Evolutionary conservation across 2,329 filamentous ascomycete species (phyloP), one percentile per base, ranked within the genome.

Genomic region (Botrytis byssoidea): DNA sequence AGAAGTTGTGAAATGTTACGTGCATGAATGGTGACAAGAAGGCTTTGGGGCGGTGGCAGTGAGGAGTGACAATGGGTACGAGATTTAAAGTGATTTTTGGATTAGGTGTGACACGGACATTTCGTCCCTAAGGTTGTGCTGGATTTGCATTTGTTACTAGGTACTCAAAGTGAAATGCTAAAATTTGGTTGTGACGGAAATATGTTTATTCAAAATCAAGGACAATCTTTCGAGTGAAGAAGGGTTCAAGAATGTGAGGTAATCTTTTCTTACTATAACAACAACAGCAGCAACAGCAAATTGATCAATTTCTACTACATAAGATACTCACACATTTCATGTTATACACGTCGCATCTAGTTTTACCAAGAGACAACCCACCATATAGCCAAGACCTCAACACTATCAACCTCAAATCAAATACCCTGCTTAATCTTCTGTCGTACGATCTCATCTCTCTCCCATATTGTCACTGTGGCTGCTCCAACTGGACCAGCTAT

Each of bases 391-490:
- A 57, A 69, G 48, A 57, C 10, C 51, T 57, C 66, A 57, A 69
- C 51, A 69, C n/a, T 22, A 69, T 69, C 66, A 25, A 69, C 55
- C 60, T 40, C 65, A 42, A 57, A 61, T 77, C 66, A 77, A 22
- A 76, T 71, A 10, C 78, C 77, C 70, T 78, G 75, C 73, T 79
- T 79, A 46, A 77, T 76, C 73, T 79, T 79, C 60, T 77, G 75
- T 67, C 72, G 76, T 14, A 79, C 75, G 67, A 79, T 85, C 44
- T 65, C 83, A 79, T 88, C 86, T 71, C 86, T 83, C 76, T 84
- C 83, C 86, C 86, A 87, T 25, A 88, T 79, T 71, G 86, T 78
- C 61, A 83, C 81, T 10, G 85, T 82, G 12, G 83, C 82, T 32
- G 83, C 82, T 7, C 83, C 85, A 37, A 82, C 81, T 1, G 86